Conservation (phyloP, 1,139 yeast species). For the Geotrichum histeridarum region DNA sequence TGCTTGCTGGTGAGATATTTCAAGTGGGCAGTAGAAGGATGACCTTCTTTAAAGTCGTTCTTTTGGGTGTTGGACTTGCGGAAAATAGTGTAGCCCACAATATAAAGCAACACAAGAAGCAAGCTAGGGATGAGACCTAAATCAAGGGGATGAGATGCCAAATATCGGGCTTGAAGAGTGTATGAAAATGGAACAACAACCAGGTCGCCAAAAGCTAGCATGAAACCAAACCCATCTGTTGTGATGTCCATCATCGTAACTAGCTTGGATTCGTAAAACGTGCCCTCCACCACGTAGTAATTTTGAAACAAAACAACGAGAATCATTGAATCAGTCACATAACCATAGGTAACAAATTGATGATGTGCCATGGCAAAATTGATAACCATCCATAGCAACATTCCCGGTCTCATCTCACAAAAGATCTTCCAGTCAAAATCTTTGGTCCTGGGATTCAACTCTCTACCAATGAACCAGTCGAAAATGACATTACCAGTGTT, state of each 20-base stretch:
- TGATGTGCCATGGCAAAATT: conserved; percentile 77
- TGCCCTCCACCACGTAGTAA: conserved; percentile 86
- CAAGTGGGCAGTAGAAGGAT: conserved; percentile 55
- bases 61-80: conserved; percentile 80
- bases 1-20: conserved; percentile 65
- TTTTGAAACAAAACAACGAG: conserved; percentile 67
- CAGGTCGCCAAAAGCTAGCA: conserved; percentile 91
- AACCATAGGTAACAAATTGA: conserved; percentile 61
- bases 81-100: conserved; percentile 74
- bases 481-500: conserved; percentile 70
- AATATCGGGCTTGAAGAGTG: conserved; percentile 75
- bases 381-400: conserved; percentile 77
- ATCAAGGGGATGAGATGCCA: conserved; percentile 58
- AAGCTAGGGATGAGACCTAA: conserved; percentile 45
- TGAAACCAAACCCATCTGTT: conserved; percentile 94
- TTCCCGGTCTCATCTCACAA: conserved; percentile 92
- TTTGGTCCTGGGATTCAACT: conserved; percentile 85
- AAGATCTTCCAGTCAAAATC: conserved; percentile 81
- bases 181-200: conserved; percentile 91
- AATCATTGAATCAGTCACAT: conserved; percentile 64
- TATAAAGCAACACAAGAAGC: conserved; percentile 43
- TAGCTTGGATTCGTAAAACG: conserved; percentile 84
- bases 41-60: conserved; percentile 74
- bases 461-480: conserved; percentile 97
- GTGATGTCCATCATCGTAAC: conserved; percentile 92